Base-by-base conservation (phyloP, 2,329 filamentous ascomycete species). In the Chaetothyriales sp. region DNA sequence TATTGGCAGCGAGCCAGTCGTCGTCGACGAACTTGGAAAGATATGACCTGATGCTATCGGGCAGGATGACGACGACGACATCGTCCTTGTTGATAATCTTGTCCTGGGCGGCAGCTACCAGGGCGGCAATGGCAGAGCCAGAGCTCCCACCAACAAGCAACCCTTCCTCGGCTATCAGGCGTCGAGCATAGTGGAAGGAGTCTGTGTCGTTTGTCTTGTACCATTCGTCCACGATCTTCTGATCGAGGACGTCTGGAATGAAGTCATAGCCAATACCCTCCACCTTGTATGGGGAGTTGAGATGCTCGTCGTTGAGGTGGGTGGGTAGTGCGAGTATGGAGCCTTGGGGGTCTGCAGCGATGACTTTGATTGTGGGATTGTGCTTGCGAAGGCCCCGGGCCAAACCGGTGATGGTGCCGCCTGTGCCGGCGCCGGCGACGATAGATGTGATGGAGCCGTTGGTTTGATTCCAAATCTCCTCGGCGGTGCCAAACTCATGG, bases 251-350 rank as follows among this genome's bases (percentile, higher is more conserved):
- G 20, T 97, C 87, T 5, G 94, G 92, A 54, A 98, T 85, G 67
- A 98, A 98, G 68, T 98, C 92, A 67, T 98, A 98, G 18, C 92
- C 92, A 63, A 98, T 98, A 44, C 92, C 92, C 72, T 98, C 92
- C 0, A 98, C 92, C 73, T 98, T 97, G 75, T 98, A 98, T 1
- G 83, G 75, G 67, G 88, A 82, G 64, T 95, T 90, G 55, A 79
- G 77, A 65, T 83, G 80, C 58, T 86, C 83, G 47, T 86, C 75
- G 68, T 98, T 98, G 60, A 98, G 73, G 5, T 69, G 63, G 59
- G 85, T 80, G 1, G 92, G 92, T 29, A 94, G 64, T 8, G 92
- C 92, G 47, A 98, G 76, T 60, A 97, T 89, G 53, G 88, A 95
- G 49, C 92, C 92, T 48, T 89, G 80, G 0, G 92, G 92, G 68